Base-by-base conservation (phyloP, 225 moss, liverwort and hornwort genomes). In the Asterella californica region DNA sequence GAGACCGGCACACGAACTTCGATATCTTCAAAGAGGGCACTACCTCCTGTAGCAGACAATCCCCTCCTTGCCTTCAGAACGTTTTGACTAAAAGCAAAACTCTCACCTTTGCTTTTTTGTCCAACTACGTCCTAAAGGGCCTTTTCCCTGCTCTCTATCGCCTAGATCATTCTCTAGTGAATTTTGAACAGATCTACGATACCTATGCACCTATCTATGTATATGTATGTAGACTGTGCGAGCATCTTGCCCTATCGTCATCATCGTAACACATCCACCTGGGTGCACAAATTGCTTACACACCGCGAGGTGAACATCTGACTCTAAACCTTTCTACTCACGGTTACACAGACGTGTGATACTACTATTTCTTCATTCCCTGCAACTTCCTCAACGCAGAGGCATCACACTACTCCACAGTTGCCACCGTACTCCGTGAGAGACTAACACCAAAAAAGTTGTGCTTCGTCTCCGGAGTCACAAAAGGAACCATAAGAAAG, bases 361-460 rank as follows among this genome's bases (percentile, higher is more conserved):
- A 55, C 33, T 25, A 75, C 7, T 27, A 55, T 50, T 30, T 27
- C 27, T 75, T 36, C 9, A 21, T 75, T 75, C 59, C 75, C 33
- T 19, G 36, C 75, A 50, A 59, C 75, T 57, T 34, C 54, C 75
- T 75, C 75, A 36, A 37, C 57, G 57, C 75, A 22, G 55, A 34
- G 33, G 24, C 34, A 34, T 30, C 50, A 75, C 11, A 10, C 74
- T 5, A 53, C 32, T 22, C 57, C 53, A 29, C 32, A n/a, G 5
- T 57, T 52, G 24, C 9, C 50, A 59, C 9, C 30, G 36, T 77
- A 37, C 77, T 77, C 77, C 77, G n/a, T 63, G 46, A 62, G 77
- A 77, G 77, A 64, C 77, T 63, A 47, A 64, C 77, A 77, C 47
- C 77, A 63, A 77, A 77, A 76, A 77, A 77, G 62, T 77, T 47